These are phyloP conservation scores for Zygoascus biomembranicola DNA, from an alignment of 805 yeast genomes.

Conservation along the genomic window DNA sequence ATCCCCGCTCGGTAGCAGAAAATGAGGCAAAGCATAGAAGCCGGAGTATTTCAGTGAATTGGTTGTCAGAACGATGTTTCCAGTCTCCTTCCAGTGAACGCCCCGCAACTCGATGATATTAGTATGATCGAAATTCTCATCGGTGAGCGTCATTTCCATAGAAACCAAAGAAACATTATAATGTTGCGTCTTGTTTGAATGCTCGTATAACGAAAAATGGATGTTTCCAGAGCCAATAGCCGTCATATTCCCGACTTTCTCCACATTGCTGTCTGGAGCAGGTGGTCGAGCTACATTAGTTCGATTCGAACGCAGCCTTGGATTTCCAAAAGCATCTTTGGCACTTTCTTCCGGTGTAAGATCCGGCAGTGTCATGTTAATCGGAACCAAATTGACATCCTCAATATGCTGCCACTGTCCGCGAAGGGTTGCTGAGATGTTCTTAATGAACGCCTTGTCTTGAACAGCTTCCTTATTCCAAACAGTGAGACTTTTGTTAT, in stretches of 20 bases:
- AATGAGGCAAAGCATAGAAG: slow-evolving; percentile 24
- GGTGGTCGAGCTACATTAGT: neutral
- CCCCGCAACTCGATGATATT: slow-evolving; percentile 26
- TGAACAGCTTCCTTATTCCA: slow-evolving; percentile 9
- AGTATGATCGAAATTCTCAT: slow-evolving; percentile 15
- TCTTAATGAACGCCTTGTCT: slow-evolving; percentile 11
- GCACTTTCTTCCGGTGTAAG: neutral
- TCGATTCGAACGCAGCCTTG: neutral
- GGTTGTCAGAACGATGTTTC: slow-evolving; percentile 26
- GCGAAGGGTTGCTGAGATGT: slow-evolving; percentile 32
- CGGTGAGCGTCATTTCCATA: slow-evolving; percentile 11
- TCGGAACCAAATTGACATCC: slow-evolving; percentile 27
- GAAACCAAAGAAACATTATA: slow-evolving; percentile 9
- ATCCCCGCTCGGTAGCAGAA: slow-evolving; percentile 25
- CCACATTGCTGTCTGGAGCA: neutral
- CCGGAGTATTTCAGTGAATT: slow-evolving; percentile 29
- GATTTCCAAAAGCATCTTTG: neutral
- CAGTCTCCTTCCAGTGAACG: slow-evolving; percentile 27
- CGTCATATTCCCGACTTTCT: slow-evolving; percentile 9
- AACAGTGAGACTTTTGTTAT: slow-evolving; percentile 5
- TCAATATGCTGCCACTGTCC: slow-evolving; percentile 42
- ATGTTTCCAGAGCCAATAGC: slow-evolving; percentile 7
- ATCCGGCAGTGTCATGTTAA: slow-evolving; percentile 14
- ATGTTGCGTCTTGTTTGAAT: neutral
- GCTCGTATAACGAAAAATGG: slow-evolving; percentile 8